Base-by-base conservation (phyloP, 2,329 filamentous ascomycete species). In the Aureobasidium sp. region DNA sequence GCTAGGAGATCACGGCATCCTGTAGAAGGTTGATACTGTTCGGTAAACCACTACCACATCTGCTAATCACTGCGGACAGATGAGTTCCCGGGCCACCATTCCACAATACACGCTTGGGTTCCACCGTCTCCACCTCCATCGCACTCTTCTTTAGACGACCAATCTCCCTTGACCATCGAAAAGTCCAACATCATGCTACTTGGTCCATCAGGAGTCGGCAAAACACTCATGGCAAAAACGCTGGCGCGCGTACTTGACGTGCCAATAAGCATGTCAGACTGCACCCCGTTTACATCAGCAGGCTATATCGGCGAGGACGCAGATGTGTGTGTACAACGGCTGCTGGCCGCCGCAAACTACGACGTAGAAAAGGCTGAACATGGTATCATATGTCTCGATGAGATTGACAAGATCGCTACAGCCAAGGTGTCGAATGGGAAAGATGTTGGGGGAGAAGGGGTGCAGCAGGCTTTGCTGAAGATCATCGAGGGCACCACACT, bases 261-360 rank as follows among this genome's bases (percentile, higher is more conserved):
- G 0, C 94, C 94, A 0, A 96, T 97, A 70, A 91, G 90, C 64
- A 96, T 96, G 75, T 93, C 90, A 64, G 93, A 97, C 74, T 97
- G 93, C 74, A 97, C 94, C 55, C 90, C 92, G 6, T 91, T 97
- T 65, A 97, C 93, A 0, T 92, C 97, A 76, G 93, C 93, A 4
- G 93, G 94, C 30, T 99, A 99, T 69, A 97, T 99, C 67, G 94
- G 94, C 34, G 93, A 97, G 71, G 94, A 99, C 71, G 93, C 93
- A n/a, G 94, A 99, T 72, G 87, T 90, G 0, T 97, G 93, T 68
- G 91, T 99, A 44, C 91, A 97, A 70, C 83, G 94, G 48, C 81
- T 99, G 30, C 80, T 99, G 10, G 89, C 95, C 61, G 91, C 95
- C 63, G 86, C 93, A 9, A 93, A 95, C 72, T 96, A 96, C 73